These are phyloP conservation scores for Geranomyces variabilis DNA, from an alignment of 192 early-diverging fungal species.

Conservation along the genomic window DNA sequence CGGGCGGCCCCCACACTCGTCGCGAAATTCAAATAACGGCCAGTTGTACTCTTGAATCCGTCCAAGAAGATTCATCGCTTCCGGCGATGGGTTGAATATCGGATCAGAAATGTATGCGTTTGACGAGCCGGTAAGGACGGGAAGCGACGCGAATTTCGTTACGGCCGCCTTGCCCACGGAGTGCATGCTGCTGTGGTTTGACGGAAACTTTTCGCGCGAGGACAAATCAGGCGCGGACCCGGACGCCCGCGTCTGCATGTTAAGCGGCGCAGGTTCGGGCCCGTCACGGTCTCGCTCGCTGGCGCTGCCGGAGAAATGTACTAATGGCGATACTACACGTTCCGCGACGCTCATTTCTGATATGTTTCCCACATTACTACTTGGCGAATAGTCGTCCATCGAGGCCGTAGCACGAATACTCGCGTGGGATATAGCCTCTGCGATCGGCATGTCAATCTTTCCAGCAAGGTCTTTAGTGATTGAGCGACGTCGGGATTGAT, in stretches of 20 bases:
- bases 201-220: not conserved
- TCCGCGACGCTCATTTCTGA: not conserved
- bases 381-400: not conserved
- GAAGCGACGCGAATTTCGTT: not conserved
- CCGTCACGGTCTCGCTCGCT: no score
- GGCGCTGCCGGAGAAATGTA: not conserved
- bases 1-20: slow-evolving; percentile 29
- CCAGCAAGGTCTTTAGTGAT: slow-evolving; percentile 25
- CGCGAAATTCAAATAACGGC: slow-evolving; percentile 50
- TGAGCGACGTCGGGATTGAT: slow-evolving; percentile 16
- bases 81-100: slow-evolving; percentile 23
- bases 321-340: not conserved
- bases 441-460: slow-evolving; percentile 26
- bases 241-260: not conserved
- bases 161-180: not conserved
- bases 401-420: not conserved
- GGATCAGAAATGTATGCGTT: not conserved
- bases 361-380: not conserved
- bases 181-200: not conserved
- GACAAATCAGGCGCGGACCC: slow-evolving; percentile 1
- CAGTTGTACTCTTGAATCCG: slow-evolving; percentile 46
- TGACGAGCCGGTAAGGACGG: not conserved
- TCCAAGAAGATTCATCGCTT: slow-evolving; percentile 28
- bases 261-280: not conserved
- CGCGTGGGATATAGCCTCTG: not conserved